Evolutionary conservation across 1,284 basidiomycete species (phyloP).

Genomic region (Xerocomus minutiporus): DNA sequence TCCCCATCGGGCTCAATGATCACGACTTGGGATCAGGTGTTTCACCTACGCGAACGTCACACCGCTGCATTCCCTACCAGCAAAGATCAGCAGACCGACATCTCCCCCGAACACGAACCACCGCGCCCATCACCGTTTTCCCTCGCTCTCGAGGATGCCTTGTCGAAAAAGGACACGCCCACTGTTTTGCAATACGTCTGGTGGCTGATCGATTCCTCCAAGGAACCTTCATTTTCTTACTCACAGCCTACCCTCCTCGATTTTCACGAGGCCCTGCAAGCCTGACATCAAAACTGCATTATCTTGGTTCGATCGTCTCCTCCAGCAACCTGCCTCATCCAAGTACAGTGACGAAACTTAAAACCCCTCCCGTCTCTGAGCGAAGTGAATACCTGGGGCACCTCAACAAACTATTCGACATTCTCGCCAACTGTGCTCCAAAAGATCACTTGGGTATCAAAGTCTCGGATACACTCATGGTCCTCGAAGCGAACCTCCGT

Average conservation of each 20-base stretch:
- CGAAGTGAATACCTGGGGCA: slow-evolving; percentile 44
- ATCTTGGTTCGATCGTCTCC: slow-evolving; percentile 50
- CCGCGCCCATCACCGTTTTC: slow-evolving; percentile 20
- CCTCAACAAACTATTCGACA: slow-evolving; percentile 50
- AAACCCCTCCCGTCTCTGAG: slow-evolving; percentile 40
- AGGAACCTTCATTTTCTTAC: slow-evolving; percentile 14
- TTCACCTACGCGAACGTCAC: slow-evolving; percentile 54
- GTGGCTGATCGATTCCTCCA: slow-evolving; percentile 22
- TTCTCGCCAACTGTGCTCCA: slow-evolving; percentile 34
- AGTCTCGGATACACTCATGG: slow-evolving; percentile 29
- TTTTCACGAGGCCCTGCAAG: slow-evolving; percentile 61
- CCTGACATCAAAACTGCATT: slow-evolving; percentile 65
- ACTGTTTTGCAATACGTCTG: slow-evolving; percentile 17
- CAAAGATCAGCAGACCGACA: slow-evolving; percentile 20
- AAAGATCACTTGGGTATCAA: slow-evolving; percentile 36
- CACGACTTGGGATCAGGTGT: slow-evolving; percentile 47
- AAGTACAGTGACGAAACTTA: slow-evolving; percentile 37
- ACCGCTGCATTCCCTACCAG: slow-evolving; percentile 33
- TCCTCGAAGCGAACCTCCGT: slow-evolving; percentile 40
- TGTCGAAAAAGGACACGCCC: slow-evolving; percentile 12
- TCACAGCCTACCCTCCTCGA: slow-evolving; percentile 36
- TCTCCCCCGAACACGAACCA: slow-evolving; percentile 13
- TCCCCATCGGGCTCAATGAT: slow-evolving; percentile 29
- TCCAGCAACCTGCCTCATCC: slow-evolving; percentile 35
- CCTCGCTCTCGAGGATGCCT: slow-evolving; percentile 18